phyloP scores from a whole-genome alignment of 805 yeast genomes.

The Komagataella phaffii region DNA sequence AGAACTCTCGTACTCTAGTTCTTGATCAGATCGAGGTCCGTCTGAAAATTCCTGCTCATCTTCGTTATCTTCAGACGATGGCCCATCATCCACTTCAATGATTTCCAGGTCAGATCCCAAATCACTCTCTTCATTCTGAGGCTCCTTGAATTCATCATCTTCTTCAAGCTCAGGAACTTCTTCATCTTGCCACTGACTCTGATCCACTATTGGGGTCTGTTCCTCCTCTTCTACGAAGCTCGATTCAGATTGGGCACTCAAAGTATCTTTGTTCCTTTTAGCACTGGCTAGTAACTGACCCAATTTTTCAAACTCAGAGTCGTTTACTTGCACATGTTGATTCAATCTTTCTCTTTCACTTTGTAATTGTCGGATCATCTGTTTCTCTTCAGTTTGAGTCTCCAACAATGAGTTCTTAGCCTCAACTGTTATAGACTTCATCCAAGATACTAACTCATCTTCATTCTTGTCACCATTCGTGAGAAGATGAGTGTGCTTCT shows the following conservation, averaged over 20 bases:
- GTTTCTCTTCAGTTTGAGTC: slow-evolving; percentile 21
- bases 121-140: neutral
- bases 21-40: neutral
- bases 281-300: neutral
- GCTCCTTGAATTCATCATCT: neutral
- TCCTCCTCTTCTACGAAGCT: slow-evolving; percentile 8
- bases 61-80: neutral
- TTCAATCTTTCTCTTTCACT: slow-evolving; percentile 11
- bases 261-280: neutral
- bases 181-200: slow-evolving; percentile 1
- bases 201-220: slow-evolving; percentile 7
- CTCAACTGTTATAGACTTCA: slow-evolving; percentile 16
- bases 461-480: slow-evolving; percentile 1
- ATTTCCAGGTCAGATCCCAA: neutral
- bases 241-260: neutral
- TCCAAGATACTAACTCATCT: slow-evolving; percentile 18
- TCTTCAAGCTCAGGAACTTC: neutral
- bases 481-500: neutral
- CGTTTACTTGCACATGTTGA: neutral
- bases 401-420: slow-evolving; percentile 17
- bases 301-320: slow-evolving; percentile 1
- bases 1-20: neutral
- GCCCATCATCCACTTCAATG: neutral
- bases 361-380: slow-evolving; percentile 20
- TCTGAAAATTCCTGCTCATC: neutral